phyloP scores from a whole-genome alignment of 1,139 yeast genomes.

The Pneumocystis wakefieldiae region DNA sequence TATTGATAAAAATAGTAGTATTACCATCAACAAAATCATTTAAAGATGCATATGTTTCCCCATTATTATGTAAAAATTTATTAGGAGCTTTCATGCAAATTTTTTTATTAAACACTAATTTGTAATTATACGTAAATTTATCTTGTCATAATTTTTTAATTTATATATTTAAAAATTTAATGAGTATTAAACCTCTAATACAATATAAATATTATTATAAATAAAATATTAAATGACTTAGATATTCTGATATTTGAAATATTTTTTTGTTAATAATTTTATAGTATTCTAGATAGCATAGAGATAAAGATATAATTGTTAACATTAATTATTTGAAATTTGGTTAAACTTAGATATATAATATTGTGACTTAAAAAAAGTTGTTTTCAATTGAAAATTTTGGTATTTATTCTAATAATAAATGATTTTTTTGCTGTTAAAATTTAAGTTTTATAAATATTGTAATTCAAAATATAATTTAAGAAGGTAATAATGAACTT shows the following conservation, averaged over 20 bases:
- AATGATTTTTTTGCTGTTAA: background rate
- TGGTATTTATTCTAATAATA: background rate
- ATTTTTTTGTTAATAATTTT: background rate
- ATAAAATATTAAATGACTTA: background rate
- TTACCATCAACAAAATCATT: constrained; percentile 71
- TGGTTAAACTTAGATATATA: background rate
- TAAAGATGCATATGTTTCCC: constrained; percentile 60
- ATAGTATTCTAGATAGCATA: background rate
- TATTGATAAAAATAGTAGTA: background rate
- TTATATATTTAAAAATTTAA: background rate
- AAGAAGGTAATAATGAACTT: background rate
- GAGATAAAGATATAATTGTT: background rate
- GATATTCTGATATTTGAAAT: background rate
- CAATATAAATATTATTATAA: background rate
- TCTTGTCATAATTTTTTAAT: background rate
- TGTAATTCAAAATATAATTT: background rate
- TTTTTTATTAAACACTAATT: background rate
- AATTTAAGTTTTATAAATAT: background rate
- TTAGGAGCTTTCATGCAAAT: background rate
- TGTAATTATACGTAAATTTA: background rate
- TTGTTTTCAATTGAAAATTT: background rate
- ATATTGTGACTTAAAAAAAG: background rate
- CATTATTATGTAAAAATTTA: background rate
- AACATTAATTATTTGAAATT: background rate
- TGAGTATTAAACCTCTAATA: background rate